A percentile compares a stretch with the other conserved stretches of the same genome.
phyloP scores from a whole-genome alignment of 106 monocot species.

The Phalaenopsis aphrodite region DNA sequence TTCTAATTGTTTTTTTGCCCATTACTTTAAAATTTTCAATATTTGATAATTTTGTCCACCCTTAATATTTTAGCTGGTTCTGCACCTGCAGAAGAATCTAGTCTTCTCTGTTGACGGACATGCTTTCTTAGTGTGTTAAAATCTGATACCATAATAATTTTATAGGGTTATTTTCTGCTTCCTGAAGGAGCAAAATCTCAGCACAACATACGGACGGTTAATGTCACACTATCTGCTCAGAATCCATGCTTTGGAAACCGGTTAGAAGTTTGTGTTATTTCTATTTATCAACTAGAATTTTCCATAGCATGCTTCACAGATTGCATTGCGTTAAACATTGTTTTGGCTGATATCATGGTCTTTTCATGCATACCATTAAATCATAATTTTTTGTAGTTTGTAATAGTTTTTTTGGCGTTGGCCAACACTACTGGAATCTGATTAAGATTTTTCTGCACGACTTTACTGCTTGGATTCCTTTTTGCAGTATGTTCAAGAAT shows the following conservation, averaged over 20 bases:
- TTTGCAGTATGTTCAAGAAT: no score
- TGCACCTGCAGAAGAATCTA: background rate
- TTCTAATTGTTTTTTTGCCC: no score
- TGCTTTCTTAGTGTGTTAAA: background rate
- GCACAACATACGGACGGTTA: slow-evolving; percentile 62
- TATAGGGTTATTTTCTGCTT: slow-evolving; percentile 95
- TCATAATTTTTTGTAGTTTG: background rate
- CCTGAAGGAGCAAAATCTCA: slow-evolving; percentile 86
- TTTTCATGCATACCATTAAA: background rate
- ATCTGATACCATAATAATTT: slow-evolving; percentile 3
- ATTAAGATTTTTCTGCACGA: no score
- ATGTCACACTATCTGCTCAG: slow-evolving; percentile 82
- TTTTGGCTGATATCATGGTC: background rate
- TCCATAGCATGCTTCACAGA: background rate
- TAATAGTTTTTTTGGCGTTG: background rate
- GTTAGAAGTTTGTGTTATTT: slow-evolving; percentile 19
- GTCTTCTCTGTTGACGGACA: background rate
- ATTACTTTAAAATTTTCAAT: no score
- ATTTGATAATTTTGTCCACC: no score
- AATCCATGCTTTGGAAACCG: slow-evolving; percentile 94
- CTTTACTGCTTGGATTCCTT: no score
- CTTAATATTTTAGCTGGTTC: no score
- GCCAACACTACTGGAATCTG: no score
- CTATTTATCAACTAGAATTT: background rate
- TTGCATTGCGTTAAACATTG: background rate